phyloP scores from a whole-genome alignment of 1,284 basidiomycete genomes.

The Peniophora sp. region DNA sequence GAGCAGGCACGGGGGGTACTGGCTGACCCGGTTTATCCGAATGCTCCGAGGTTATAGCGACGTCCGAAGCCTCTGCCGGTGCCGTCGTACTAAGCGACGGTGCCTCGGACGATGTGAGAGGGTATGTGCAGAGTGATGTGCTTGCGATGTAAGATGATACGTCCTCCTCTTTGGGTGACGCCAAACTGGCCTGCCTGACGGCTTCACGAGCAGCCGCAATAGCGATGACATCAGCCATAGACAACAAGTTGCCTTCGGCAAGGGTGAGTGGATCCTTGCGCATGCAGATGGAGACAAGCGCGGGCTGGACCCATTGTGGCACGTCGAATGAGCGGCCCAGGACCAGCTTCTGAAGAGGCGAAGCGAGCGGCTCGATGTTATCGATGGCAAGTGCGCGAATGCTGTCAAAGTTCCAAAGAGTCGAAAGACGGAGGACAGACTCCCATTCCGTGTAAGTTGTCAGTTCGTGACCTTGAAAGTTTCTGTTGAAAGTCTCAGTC shows the following conservation, averaged over 20 bases:
- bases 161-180: too few relatives aligned
- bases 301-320: conserved; percentile 18
- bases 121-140: too few relatives aligned
- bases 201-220: background rate
- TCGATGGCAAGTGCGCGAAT: conserved; percentile 18
- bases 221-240: background rate
- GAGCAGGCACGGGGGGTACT: too few relatives aligned
- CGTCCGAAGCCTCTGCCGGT: too few relatives aligned
- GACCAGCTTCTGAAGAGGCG: conserved; percentile 17
- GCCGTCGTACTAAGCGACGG: too few relatives aligned
- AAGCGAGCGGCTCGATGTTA: conserved; percentile 10
- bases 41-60: too few relatives aligned
- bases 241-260: background rate
- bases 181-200: background rate
- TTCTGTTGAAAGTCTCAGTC: background rate
- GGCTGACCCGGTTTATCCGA: too few relatives aligned
- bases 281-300: conserved; percentile 17
- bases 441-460: conserved; percentile 2
- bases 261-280: conserved; percentile 13
- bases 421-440: conserved; percentile 4
- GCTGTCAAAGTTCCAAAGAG: conserved; percentile 15
- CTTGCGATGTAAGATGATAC: too few relatives aligned
- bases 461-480: background rate
- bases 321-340: conserved; percentile 17
- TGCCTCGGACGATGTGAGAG: too few relatives aligned